Base-by-base conservation (phyloP, 495 filamentous ascomycete species). In the Paragyromitra xinjiangensis region DNA sequence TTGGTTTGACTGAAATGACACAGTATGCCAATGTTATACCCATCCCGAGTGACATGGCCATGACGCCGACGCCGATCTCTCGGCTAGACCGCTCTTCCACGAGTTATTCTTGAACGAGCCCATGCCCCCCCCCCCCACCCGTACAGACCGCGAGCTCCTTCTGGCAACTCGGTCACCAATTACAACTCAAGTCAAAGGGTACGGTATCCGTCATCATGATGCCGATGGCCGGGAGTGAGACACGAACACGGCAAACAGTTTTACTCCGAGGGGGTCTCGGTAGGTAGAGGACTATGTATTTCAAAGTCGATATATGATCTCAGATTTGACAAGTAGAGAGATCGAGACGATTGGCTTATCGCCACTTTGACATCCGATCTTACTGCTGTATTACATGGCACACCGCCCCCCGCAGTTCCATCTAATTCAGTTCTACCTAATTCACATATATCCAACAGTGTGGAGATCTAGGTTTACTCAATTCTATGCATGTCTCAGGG, bases 281-380 rank as follows among this genome's bases (percentile, higher is more conserved):
- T 48, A 70, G 26, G 58, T 71, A 37, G 7, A 34, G 39, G 67
- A 16, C 45, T 44, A 51, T 6, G 39, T 11, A 55, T 44, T 44
- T 42, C 37, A 42, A 71, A 62, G 45, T 53, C 58, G 51, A 71
- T 62, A 37, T 44, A 59, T 44, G 59, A 71, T 48, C 59, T 64
- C 45, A 77, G 73, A 45, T 72, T 26, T 53, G 39, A 62, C 71
- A 58, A 45, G 39, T 48, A 56, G 67, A 64, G 67, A 64, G 73
- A 77, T 77, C 73, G 73, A 77, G 71, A 64, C 56, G 58, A 63
- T 71, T 71, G 56, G 44, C 66, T 53, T 64, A 71, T 37, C 50
- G 19, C 29, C 37, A 61, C 22, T 11, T 55, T 22, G 37, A 44
- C 51, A 14, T 50, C 62, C 68, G 67, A 71, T 71, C 67, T 64